phyloP scores from a whole-genome alignment of 139 green algal genomes.

The Choricystis sp. region DNA sequence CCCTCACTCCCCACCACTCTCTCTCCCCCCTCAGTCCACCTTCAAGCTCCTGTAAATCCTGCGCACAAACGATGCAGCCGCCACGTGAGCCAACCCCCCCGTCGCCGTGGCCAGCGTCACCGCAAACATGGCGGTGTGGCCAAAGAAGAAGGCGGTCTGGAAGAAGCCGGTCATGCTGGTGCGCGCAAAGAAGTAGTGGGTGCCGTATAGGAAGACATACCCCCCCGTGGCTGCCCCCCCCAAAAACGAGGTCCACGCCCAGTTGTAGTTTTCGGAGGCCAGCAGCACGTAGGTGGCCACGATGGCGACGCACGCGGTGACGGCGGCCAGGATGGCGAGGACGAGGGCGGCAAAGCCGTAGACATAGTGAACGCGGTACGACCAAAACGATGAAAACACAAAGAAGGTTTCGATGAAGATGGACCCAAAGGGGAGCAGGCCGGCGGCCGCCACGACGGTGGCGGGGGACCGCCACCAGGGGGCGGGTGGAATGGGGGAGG shows the following conservation, averaged over 20 bases:
- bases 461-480: constrained; percentile 76
- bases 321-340: constrained; percentile 81
- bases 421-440: constrained; percentile 87
- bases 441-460: constrained; percentile 53
- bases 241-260: constrained; percentile 88
- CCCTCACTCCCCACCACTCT: background rate
- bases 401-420: constrained; percentile 99
- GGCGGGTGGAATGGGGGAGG: constrained; percentile 71
- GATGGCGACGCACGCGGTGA: constrained; percentile 77
- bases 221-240: constrained; percentile 52
- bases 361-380: constrained; percentile 96
- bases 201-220: constrained; percentile 84
- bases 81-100: constrained; percentile 68
- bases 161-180: constrained; percentile 97
- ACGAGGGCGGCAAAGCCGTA: constrained; percentile 97
- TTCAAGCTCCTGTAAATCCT: constrained; percentile 89
- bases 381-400: constrained; percentile 90
- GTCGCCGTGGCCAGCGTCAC: constrained; percentile 30
- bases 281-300: constrained; percentile 96
- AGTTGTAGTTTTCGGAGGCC: constrained; percentile 98
- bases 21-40: constrained; percentile 45
- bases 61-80: constrained; percentile 59
- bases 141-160: constrained; percentile 95
- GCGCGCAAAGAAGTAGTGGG: constrained; percentile 85
- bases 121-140: constrained; percentile 90